A percentile compares a stretch with the other conserved stretches of the same genome.
Evolutionary conservation across 306 rosid species (phyloP).

Genomic region (Glycyrrhiza uralensis): DNA sequence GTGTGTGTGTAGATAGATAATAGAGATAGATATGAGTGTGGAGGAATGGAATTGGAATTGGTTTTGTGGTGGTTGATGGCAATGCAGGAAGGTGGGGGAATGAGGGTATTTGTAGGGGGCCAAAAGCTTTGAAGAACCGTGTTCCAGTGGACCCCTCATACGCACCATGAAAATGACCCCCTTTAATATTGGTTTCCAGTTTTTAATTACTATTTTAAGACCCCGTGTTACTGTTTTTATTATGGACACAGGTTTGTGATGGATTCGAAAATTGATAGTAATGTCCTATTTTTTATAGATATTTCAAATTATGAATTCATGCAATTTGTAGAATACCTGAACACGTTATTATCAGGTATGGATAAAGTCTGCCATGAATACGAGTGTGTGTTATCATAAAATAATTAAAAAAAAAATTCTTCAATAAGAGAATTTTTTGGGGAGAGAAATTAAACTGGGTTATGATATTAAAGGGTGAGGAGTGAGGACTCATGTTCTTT

Average conservation of each 20-base stretch:
- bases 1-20: no score
- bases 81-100: conserved; percentile 25
- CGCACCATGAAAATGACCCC: conserved; percentile 41
- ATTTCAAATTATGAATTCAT: neutral
- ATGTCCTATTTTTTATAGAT: neutral
- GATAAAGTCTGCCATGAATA: neutral
- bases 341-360: neutral
- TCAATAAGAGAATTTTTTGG: neutral
- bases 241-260: conserved; percentile 13
- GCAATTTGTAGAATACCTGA: neutral
- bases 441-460: neutral
- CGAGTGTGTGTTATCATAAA: neutral
- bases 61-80: conserved; percentile 53
- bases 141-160: conserved; percentile 71
- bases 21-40: no score
- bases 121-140: conserved; percentile 49
- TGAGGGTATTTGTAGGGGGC: conserved; percentile 73
- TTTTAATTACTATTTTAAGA: neutral
- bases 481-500: no score
- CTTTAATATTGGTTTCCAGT: conserved; percentile 14
- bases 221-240: neutral
- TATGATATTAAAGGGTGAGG: no score
- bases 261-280: conserved; percentile 12
- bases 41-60: conserved; percentile 4
- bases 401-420: neutral